Percentiles rank a stretch among this genome's conserved stretches.
Evolutionary conservation across 1,284 basidiomycete species (phyloP).

Genomic region (Kalmanozyma brasiliensis): DNA sequence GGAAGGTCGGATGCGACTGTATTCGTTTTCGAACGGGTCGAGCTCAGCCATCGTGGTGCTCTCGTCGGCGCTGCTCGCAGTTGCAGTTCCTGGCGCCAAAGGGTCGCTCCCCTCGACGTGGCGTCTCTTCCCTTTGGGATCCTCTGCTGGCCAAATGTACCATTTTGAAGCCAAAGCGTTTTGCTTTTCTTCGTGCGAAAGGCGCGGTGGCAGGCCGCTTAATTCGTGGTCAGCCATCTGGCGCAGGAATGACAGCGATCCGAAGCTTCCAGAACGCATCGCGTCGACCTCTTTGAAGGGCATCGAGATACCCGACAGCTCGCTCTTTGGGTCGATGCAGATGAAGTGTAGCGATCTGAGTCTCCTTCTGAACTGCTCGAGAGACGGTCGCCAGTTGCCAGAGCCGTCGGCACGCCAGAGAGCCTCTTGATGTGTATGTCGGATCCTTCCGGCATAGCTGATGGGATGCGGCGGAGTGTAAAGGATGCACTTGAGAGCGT

Average conservation of each 20-base stretch:
- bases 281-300: slow-evolving; percentile 29
- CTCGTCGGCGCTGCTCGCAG: too few relatives aligned
- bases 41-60: background rate
- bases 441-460: background rate
- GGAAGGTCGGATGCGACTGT: slow-evolving; percentile 9
- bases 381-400: slow-evolving; percentile 5
- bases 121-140: background rate
- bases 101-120: slow-evolving; percentile 5
- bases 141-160: slow-evolving; percentile 7
- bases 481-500: background rate
- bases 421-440: background rate
- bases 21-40: slow-evolving; percentile 13
- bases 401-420: slow-evolving; percentile 10
- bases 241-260: background rate
- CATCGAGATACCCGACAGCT: slow-evolving; percentile 43
- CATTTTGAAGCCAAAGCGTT: background rate
- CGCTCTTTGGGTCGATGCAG: slow-evolving; percentile 21
- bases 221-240: background rate
- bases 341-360: slow-evolving; percentile 18
- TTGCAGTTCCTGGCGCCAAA: background rate
- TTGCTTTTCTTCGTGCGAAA: background rate
- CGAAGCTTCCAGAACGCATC: slow-evolving; percentile 37
- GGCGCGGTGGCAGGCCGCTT: slow-evolving; percentile 6
- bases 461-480: background rate
- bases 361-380: slow-evolving; percentile 3